phyloP scores from a whole-genome alignment of 345 rosid genomes.

The sweet orange (Citrus sinensis) region DNA sequence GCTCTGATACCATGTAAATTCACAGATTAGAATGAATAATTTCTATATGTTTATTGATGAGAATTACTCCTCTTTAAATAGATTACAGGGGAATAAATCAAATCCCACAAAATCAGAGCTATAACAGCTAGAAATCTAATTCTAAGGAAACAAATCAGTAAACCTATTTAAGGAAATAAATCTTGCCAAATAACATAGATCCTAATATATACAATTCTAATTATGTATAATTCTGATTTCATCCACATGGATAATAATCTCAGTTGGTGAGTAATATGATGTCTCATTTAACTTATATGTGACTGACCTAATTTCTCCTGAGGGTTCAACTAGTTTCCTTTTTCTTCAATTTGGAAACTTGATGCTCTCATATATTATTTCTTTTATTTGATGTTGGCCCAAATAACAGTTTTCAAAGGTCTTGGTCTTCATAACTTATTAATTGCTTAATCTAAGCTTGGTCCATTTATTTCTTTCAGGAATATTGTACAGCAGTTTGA shows the following conservation, averaged over 20 bases:
- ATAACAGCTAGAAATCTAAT: too few species aligned
- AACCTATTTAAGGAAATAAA: too few species aligned
- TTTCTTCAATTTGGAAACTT: background rate
- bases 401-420: background rate
- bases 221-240: too few species aligned
- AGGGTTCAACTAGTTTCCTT: background rate
- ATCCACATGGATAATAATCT: background rate
- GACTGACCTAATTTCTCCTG: background rate
- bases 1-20: too few species aligned
- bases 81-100: too few species aligned
- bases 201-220: too few species aligned
- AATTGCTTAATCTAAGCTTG: slow-evolving; percentile 17
- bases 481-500: slow-evolving; percentile 48
- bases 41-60: too few species aligned
- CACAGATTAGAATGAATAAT: too few species aligned
- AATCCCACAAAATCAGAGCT: too few species aligned
- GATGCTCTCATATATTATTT: background rate
- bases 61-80: too few species aligned
- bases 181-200: too few species aligned
- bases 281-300: background rate
- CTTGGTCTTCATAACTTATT: background rate
- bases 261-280: background rate
- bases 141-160: too few species aligned
- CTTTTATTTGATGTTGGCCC: background rate
- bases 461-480: slow-evolving; percentile 44